These are phyloP conservation scores for Perkinsus marinus DNA, from an alignment of 169 alveolate genomes.

Conservation along the genomic window DNA sequence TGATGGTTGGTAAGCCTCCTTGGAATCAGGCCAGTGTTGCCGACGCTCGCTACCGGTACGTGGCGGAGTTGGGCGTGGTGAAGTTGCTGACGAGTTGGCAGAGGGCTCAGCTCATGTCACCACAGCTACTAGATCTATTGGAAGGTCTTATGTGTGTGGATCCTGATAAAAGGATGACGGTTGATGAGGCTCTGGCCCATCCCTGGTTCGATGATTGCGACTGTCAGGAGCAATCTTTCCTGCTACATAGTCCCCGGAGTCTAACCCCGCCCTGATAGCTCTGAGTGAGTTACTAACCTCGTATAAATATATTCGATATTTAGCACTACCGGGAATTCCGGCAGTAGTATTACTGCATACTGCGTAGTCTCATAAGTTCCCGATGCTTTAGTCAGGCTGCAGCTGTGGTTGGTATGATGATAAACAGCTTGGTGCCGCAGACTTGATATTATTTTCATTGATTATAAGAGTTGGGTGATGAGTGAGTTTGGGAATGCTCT, in stretches of 20 bases:
- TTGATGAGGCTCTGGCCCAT: conserved; percentile 53
- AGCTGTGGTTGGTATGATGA: too few relatives aligned
- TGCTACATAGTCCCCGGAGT: background rate
- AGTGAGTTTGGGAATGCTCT: too few relatives aligned
- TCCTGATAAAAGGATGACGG: conserved; percentile 49
- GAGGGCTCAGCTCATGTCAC: conserved; percentile 2
- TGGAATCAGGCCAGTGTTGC: conserved; percentile 10
- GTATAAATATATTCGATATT: too few relatives aligned
- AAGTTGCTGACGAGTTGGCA: conserved; percentile 8
- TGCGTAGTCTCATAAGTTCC: too few relatives aligned
- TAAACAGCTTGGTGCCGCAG: too few relatives aligned
- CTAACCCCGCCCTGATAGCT: background rate
- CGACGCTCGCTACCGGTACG: conserved; percentile 10
- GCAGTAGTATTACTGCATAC: too few relatives aligned
- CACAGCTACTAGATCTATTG: conserved; percentile 34
- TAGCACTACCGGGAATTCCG: too few relatives aligned
- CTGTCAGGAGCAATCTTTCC: background rate
- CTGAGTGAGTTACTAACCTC: too few relatives aligned
- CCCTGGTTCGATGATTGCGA: conserved; percentile 26
- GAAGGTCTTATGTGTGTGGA: conserved; percentile 39
- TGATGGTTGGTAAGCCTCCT: conserved; percentile 17
- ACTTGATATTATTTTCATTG: too few relatives aligned
- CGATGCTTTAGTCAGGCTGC: too few relatives aligned
- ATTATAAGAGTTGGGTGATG: too few relatives aligned
- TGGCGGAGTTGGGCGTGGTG: conserved; percentile 3